A percentile compares a stretch with the other conserved stretches of the same genome.
Conservation (phyloP, 2,329 filamentous ascomycete genomes). For the Cladosporium oxysporum region DNA sequence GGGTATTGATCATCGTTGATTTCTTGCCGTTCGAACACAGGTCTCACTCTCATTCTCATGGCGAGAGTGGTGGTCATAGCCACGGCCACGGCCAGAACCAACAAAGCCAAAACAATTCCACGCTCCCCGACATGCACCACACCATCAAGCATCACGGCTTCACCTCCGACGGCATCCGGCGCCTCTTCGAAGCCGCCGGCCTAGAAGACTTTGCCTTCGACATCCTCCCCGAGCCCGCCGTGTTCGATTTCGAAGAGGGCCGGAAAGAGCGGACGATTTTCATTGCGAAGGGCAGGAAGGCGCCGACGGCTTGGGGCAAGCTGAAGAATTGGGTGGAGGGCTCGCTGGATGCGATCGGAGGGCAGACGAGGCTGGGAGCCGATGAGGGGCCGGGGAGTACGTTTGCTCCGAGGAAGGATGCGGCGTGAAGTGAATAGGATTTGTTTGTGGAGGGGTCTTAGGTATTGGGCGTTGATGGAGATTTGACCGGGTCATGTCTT, state of each 20-base stretch:
- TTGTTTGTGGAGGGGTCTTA: background rate
- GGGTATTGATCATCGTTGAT: slow-evolving; percentile 35
- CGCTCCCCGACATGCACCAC: slow-evolving; percentile 29
- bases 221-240: slow-evolving; percentile 31
- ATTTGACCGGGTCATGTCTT: background rate
- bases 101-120: background rate
- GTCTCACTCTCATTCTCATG: background rate
- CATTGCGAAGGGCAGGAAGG: slow-evolving; percentile 35
- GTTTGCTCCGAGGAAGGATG: slow-evolving; percentile 19
- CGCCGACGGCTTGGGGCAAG: slow-evolving; percentile 25
- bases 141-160: slow-evolving; percentile 41
- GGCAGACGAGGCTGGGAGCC: slow-evolving; percentile 13
- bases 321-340: slow-evolving; percentile 20
- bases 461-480: background rate
- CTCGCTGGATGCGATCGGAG: slow-evolving; percentile 18
- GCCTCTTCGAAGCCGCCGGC: slow-evolving; percentile 32
- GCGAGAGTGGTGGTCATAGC: background rate
- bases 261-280: slow-evolving; percentile 34
- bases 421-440: background rate
- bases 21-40: slow-evolving; percentile 30
- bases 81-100: slow-evolving; percentile 18
- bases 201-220: slow-evolving; percentile 36
- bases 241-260: slow-evolving; percentile 33
- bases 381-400: background rate
- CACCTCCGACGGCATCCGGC: slow-evolving; percentile 28